These are phyloP conservation scores for Hanseniaspora opuntiae DNA, from an alignment of 805 yeast species.

Conservation along the genomic window DNA sequence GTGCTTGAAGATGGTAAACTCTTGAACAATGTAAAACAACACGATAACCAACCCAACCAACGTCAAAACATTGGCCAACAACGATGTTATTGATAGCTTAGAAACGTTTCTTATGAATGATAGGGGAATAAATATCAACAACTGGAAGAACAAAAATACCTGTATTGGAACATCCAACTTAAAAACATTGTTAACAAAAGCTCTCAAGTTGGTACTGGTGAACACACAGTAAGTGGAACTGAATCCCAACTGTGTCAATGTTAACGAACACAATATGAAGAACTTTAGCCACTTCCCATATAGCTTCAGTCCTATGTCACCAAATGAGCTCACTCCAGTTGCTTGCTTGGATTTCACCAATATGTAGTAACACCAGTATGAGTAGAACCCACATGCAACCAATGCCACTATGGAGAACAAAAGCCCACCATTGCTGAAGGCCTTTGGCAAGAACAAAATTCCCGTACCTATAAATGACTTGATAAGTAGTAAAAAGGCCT, in stretches of 20 bases:
- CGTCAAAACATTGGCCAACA: slow-evolving; percentile 58
- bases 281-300: slow-evolving; percentile 56
- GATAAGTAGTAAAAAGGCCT: slow-evolving; percentile 56
- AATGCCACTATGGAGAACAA: slow-evolving; percentile 41
- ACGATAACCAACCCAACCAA: slow-evolving; percentile 54
- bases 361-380: slow-evolving; percentile 67
- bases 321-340: slow-evolving; percentile 59
- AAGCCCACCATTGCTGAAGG: slow-evolving; percentile 62
- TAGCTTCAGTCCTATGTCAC: slow-evolving; percentile 53
- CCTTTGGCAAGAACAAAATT: slow-evolving; percentile 54
- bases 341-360: slow-evolving; percentile 45
- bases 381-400: slow-evolving; percentile 49
- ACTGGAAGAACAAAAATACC: slow-evolving; percentile 40
- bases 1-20: slow-evolving; percentile 19
- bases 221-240: slow-evolving; percentile 71
- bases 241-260: slow-evolving; percentile 64
- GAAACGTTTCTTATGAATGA: slow-evolving; percentile 66
- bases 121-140: slow-evolving; percentile 49
- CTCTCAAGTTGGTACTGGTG: slow-evolving; percentile 57
- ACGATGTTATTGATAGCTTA: slow-evolving; percentile 55
- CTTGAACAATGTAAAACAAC: slow-evolving; percentile 36
- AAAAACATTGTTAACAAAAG: slow-evolving; percentile 45
- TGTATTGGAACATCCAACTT: slow-evolving; percentile 27
- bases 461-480: slow-evolving; percentile 74
- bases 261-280: slow-evolving; percentile 48